Percentiles rank a stretch among this genome's conserved stretches.
phyloP scores from a whole-genome alignment of 2,329 filamentous ascomycete species.

The Penicillium brevicompactum region DNA sequence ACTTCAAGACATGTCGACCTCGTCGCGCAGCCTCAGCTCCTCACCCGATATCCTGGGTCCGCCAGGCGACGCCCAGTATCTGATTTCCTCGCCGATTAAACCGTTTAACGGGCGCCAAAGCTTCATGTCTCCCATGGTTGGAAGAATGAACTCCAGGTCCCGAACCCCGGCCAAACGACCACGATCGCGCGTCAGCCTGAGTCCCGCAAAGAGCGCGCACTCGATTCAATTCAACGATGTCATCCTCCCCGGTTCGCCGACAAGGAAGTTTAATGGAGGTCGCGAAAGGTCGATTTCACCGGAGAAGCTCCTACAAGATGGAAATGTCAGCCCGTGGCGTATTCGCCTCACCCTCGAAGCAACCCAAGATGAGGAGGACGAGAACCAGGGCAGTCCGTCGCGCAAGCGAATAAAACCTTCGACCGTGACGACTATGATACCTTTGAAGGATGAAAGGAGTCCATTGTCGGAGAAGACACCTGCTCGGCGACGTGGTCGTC shows the following conservation, averaged over 20 bases:
- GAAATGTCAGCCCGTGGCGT: conserved; percentile 50
- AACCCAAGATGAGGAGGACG: conserved; percentile 45
- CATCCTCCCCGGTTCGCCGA: conserved; percentile 42
- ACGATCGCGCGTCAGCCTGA: conserved; percentile 37
- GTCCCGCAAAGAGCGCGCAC: conserved; percentile 40
- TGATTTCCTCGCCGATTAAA: conserved; percentile 46
- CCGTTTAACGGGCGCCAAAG: conserved; percentile 41
- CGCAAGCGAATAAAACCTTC: conserved; percentile 35
- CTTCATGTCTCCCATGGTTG: conserved; percentile 41
- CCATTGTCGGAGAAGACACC: conserved; percentile 38
- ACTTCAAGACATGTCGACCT: conserved; percentile 31
- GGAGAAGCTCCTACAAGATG: conserved; percentile 40
- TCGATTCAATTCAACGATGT: conserved; percentile 47
- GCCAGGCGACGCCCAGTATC: conserved; percentile 44
- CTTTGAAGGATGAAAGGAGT: conserved; percentile 42
- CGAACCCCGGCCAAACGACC: conserved; percentile 8
- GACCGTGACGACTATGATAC: conserved; percentile 44
- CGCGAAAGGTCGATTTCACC: conserved; percentile 38
- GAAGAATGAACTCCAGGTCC: conserved; percentile 21
- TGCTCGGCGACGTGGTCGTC: conserved; percentile 44
- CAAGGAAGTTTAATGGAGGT: conserved; percentile 32
- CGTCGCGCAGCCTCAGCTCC: conserved; percentile 41
- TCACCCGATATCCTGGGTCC: conserved; percentile 47
- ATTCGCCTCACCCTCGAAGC: conserved; percentile 52
- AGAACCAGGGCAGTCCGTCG: conserved; percentile 31